phyloP scores from a whole-genome alignment of 768 basidiomycete genomes.

The Kwoniella botswanensis region DNA sequence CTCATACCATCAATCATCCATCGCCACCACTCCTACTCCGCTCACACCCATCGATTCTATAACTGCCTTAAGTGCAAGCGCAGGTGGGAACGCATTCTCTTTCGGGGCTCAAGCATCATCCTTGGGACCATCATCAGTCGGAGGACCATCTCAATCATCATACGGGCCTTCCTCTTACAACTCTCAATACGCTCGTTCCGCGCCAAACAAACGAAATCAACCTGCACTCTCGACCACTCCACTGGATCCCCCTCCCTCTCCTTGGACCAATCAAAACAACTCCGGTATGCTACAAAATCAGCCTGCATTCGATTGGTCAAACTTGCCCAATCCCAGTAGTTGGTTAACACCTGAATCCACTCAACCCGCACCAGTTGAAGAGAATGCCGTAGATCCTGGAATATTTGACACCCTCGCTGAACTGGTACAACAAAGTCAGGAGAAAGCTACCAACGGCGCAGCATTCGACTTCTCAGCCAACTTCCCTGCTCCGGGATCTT shows the following conservation, averaged over 20 bases:
- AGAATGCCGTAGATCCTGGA: constrained; percentile 30
- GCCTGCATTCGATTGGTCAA: constrained; percentile 29
- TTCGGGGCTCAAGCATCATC: constrained; percentile 20
- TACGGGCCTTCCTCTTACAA: constrained; percentile 12
- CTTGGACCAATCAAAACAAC: constrained; percentile 29
- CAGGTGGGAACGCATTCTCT: constrained; percentile 26
- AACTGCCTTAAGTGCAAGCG: constrained; percentile 6
- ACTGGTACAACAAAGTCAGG: constrained; percentile 38
- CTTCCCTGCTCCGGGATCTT: constrained; percentile 5
- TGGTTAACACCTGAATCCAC: constrained; percentile 13
- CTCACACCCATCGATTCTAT: constrained; percentile 35
- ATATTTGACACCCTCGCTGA: constrained; percentile 44
- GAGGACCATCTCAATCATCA: constrained; percentile 14
- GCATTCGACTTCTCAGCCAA: constrained; percentile 19
- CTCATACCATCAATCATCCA: constrained; percentile 34
- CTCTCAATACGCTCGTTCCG: constrained; percentile 12
- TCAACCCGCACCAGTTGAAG: neutral
- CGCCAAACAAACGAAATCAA: neutral
- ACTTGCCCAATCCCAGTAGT: constrained; percentile 22
- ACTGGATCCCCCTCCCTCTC: constrained; percentile 40
- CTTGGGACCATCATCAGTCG: constrained; percentile 6
- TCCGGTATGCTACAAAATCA: neutral
- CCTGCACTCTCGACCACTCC: constrained; percentile 37
- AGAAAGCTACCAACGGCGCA: constrained; percentile 12
- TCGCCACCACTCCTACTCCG: constrained; percentile 43